Evolutionary conservation across 2,329 filamentous ascomycete genomes (phyloP).

Genomic region (Xylariaceae sp.): DNA sequence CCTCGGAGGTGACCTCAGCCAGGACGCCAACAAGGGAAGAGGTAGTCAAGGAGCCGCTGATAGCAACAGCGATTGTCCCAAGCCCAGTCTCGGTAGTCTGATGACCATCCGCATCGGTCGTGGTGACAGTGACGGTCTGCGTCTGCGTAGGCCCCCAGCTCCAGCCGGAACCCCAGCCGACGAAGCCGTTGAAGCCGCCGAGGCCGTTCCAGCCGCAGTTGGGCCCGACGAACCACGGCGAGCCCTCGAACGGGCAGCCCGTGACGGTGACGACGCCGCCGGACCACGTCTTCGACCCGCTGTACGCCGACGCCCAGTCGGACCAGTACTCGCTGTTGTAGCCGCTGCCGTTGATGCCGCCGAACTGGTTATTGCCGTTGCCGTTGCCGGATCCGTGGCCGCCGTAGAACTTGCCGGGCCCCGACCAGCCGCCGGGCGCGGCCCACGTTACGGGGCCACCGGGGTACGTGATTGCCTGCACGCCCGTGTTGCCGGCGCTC

Average conservation of each 20-base stretch:
- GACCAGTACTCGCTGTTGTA: slow-evolving; percentile 30
- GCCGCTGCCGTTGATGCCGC: slow-evolving; percentile 15
- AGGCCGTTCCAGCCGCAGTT: slow-evolving; percentile 36
- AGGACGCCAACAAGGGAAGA: slow-evolving; percentile 23
- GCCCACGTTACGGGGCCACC: slow-evolving; percentile 36
- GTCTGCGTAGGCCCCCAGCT: slow-evolving; percentile 37
- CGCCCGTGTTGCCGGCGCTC: slow-evolving; percentile 37
- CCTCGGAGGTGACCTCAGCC: slow-evolving; percentile 14
- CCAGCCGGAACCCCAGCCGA: slow-evolving; percentile 42
- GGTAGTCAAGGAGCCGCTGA: slow-evolving; percentile 35
- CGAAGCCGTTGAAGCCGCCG: slow-evolving; percentile 38
- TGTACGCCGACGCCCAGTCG: slow-evolving; percentile 32
- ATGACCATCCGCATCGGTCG: slow-evolving; percentile 28
- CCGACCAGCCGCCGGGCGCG: slow-evolving; percentile 31
- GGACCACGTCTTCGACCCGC: slow-evolving; percentile 34
- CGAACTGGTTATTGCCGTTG: slow-evolving; percentile 6
- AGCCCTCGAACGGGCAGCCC: slow-evolving; percentile 40
- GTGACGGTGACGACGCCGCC: slow-evolving; percentile 41
- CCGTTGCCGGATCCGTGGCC: slow-evolving; percentile 11
- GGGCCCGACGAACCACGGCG: slow-evolving; percentile 39
- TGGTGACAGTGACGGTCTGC: slow-evolving; percentile 35
- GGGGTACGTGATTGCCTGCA: slow-evolving; percentile 39
- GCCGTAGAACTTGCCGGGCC: slow-evolving; percentile 25
- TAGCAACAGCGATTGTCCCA: slow-evolving; percentile 31
- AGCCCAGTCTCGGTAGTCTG: slow-evolving; percentile 30